Percentiles rank a stretch among this genome's conserved stretches.
These are phyloP conservation scores for Gossypium ekmanianum DNA, from an alignment of 345 rosid genomes.

Conservation along the genomic window DNA sequence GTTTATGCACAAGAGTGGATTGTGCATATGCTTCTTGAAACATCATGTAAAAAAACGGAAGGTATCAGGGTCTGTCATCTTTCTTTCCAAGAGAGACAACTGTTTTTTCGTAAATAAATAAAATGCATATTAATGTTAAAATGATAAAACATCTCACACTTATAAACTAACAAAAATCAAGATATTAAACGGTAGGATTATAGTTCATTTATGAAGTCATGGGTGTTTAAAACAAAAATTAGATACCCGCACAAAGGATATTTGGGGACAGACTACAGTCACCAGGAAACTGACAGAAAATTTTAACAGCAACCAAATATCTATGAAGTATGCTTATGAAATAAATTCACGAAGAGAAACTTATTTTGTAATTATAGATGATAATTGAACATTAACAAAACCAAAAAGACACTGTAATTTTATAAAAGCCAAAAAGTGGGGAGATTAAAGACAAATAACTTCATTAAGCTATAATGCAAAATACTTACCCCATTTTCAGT, in stretches of 20 bases:
- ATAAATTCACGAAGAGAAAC: not conserved
- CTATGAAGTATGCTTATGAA: slow-evolving; percentile 3
- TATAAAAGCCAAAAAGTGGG: not conserved
- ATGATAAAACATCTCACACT: not conserved
- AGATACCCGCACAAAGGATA: not conserved
- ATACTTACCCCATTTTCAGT: slow-evolving; percentile 82
- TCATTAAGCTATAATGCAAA: not conserved
- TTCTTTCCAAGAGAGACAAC: not conserved
- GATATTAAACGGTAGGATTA: not conserved
- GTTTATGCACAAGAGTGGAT: not conserved
- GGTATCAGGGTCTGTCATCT: not conserved
- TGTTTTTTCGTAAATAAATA: not conserved
- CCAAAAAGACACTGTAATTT: not conserved
- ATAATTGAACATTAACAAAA: not conserved
- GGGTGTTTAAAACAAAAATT: not conserved
- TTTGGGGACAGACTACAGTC: not conserved
- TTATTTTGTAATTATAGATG: not conserved
- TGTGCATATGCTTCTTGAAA: not conserved
- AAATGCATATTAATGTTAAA: not conserved
- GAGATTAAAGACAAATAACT: not conserved
- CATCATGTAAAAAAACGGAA: not conserved
- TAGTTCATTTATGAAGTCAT: not conserved
- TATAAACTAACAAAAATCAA: not conserved
- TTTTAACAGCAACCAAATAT: slow-evolving; percentile 1
- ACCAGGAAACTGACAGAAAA: not conserved